A percentile compares a stretch with the other conserved stretches of the same genome.
Conservation (phyloP, 805 yeast genomes). For the Ogataea corticis region DNA sequence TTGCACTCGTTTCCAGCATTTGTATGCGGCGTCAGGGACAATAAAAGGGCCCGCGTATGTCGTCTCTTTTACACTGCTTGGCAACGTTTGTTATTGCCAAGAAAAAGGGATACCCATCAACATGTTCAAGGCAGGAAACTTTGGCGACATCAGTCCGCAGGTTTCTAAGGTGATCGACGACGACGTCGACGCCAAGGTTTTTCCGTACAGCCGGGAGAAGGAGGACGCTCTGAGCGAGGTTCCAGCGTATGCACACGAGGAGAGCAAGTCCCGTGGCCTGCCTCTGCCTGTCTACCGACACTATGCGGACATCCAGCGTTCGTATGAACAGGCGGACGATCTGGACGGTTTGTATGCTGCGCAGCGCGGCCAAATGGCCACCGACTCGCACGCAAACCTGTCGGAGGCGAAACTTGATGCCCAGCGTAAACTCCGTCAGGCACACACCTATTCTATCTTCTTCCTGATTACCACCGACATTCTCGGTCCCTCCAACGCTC, state of each 20-base stretch:
- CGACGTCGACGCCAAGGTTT: neutral
- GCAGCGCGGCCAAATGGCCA: slow-evolving; percentile 9
- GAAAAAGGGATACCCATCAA: neutral
- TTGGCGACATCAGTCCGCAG: slow-evolving; percentile 15
- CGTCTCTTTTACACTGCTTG: too few relatives aligned
- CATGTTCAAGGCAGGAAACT: slow-evolving; percentile 13
- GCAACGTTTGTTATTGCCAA: too few relatives aligned
- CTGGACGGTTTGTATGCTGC: slow-evolving; percentile 12
- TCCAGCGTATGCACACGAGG: neutral
- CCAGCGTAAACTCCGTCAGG: slow-evolving; percentile 13
- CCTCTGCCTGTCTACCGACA: slow-evolving; percentile 13
- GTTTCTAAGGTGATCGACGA: slow-evolving; percentile 12
- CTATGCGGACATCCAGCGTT: slow-evolving; percentile 16
- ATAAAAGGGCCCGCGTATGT: too few relatives aligned
- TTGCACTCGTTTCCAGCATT: too few relatives aligned
- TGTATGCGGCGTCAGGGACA: too few relatives aligned
- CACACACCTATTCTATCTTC: slow-evolving; percentile 35
- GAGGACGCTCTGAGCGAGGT: slow-evolving; percentile 1
- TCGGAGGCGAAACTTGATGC: slow-evolving; percentile 12
- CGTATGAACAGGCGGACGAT: slow-evolving; percentile 8
- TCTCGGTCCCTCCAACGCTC: slow-evolving; percentile 48
- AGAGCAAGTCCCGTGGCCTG: slow-evolving; percentile 9
- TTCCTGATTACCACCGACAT: slow-evolving; percentile 50
- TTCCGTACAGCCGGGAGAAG: neutral
- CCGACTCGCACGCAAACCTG: slow-evolving; percentile 9